Conservation (phyloP, 805 yeast genomes). For the Yarrowia alimentaria region DNA sequence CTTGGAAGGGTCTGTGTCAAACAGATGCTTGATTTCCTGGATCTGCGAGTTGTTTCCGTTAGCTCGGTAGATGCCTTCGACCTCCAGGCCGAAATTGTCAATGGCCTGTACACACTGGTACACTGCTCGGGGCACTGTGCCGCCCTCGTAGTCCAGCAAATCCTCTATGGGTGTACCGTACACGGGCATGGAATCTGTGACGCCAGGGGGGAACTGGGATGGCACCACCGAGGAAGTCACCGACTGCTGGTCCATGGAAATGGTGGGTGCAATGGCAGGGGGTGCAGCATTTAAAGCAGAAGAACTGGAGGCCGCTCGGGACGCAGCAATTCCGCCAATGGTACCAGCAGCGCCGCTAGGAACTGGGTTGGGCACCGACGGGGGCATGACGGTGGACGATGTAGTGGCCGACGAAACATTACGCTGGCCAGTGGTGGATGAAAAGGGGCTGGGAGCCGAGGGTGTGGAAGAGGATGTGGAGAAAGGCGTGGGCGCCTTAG, state of each 20-base stretch:
- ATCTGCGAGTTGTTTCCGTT: slow-evolving; percentile 76
- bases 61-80: slow-evolving; percentile 87
- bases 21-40: slow-evolving; percentile 65
- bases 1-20: slow-evolving; percentile 60
- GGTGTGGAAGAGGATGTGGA: slow-evolving; percentile 1
- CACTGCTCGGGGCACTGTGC: slow-evolving; percentile 87
- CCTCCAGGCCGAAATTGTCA: slow-evolving; percentile 76
- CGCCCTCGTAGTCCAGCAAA: slow-evolving; percentile 77
- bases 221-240: slow-evolving; percentile 23
- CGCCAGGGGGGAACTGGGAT: slow-evolving; percentile 28
- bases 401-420: slow-evolving; percentile 1
- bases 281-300: slow-evolving; percentile 22
- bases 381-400: neutral
- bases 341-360: slow-evolving; percentile 14
- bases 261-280: slow-evolving; percentile 16
- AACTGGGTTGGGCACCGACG: neutral
- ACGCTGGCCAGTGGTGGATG: slow-evolving; percentile 1
- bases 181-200: slow-evolving; percentile 45
- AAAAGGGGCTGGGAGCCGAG: neutral
- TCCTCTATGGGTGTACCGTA: slow-evolving; percentile 84
- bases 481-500: slow-evolving; percentile 13
- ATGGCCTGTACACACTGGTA: slow-evolving; percentile 83
- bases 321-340: slow-evolving; percentile 9
- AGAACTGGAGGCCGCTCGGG: slow-evolving; percentile 6
- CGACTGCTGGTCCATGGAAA: slow-evolving; percentile 27